Conservation (phyloP, 106 monocot genomes). For the Acorus gramineus region DNA sequence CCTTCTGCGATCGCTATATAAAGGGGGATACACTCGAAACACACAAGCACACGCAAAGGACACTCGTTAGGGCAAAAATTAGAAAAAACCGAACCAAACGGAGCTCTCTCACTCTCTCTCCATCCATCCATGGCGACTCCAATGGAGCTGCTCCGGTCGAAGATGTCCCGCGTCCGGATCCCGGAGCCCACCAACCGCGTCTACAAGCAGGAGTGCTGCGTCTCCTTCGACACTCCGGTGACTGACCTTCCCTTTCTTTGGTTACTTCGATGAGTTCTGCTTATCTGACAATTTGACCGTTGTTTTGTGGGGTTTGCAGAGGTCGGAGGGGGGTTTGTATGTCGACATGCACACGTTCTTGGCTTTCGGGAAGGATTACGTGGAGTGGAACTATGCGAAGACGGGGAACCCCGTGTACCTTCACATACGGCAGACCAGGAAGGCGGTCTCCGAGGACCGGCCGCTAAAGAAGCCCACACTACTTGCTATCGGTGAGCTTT, state of each 20-base stretch:
- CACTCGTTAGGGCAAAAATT: too few relatives aligned
- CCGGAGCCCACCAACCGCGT: conserved; percentile 85
- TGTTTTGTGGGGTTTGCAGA: conserved; percentile 18
- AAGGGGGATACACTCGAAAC: too few relatives aligned
- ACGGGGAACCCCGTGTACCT: conserved; percentile 80
- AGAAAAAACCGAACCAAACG: too few relatives aligned
- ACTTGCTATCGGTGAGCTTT: conserved; percentile 71
- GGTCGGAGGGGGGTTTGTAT: conserved; percentile 69
- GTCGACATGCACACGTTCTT: conserved; percentile 84
- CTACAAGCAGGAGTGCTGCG: conserved; percentile 92
- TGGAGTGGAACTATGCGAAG: conserved; percentile 88
- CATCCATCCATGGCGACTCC: neutral
- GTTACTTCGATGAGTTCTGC: neutral
- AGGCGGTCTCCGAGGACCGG: conserved; percentile 64
- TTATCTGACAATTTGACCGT: neutral
- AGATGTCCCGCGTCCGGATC: conserved; percentile 76
- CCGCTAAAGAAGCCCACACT: conserved; percentile 89
- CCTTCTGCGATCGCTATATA: too few relatives aligned
- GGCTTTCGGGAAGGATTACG: conserved; percentile 81
- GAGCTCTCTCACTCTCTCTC: too few relatives aligned
- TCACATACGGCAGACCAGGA: conserved; percentile 56
- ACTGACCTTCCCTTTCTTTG: neutral
- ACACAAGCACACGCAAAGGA: too few relatives aligned
- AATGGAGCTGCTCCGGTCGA: conserved; percentile 78
- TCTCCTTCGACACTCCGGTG: conserved; percentile 83